Percentiles rank a stretch among this genome's conserved stretches.
Evolutionary conservation across 1,284 basidiomycete species (phyloP).

Genomic region (Cutaneotrichosporon cutaneum): DNA sequence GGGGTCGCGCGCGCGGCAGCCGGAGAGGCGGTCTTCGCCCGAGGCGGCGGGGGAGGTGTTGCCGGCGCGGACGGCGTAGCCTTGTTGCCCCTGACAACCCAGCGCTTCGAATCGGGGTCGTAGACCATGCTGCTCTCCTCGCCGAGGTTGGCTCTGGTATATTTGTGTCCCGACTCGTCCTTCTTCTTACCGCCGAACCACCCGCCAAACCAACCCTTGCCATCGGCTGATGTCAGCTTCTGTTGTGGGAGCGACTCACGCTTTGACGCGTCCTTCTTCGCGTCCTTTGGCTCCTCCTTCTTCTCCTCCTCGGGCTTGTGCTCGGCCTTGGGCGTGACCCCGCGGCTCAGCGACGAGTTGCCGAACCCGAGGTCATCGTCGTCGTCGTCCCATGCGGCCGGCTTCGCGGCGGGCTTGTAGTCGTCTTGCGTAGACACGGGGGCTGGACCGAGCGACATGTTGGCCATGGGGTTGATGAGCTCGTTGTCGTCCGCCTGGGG

Average conservation of each 20-base stretch:
- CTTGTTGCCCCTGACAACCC: conserved; percentile 90
- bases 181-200: conserved; percentile 64
- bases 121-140: conserved; percentile 90
- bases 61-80: conserved; percentile 57
- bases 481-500: conserved; percentile 12
- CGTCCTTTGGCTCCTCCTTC: conserved; percentile 12
- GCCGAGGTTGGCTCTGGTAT: conserved; percentile 77
- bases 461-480: conserved; percentile 9
- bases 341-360: conserved; percentile 59
- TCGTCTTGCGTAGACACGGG: conserved; percentile 1
- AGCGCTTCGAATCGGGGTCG: conserved; percentile 89
- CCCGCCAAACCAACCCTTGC: conserved; percentile 58
- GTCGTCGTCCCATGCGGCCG: conserved; percentile 59
- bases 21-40: conserved; percentile 79
- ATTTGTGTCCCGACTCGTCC: conserved; percentile 46
- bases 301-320: conserved; percentile 35
- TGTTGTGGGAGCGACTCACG: not conserved
- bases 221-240: conserved; percentile 6
- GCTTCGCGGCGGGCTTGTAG: conserved; percentile 10
- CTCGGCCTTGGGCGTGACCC: conserved; percentile 45
- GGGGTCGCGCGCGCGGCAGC: conserved; percentile 34
- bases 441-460: conserved; percentile 9
- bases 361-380: conserved; percentile 90
- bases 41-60: conserved; percentile 60
- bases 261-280: conserved; percentile 13